Base-by-base conservation (phyloP, 1,139 yeast species). In the Scheffersomyces segobiensis region DNA sequence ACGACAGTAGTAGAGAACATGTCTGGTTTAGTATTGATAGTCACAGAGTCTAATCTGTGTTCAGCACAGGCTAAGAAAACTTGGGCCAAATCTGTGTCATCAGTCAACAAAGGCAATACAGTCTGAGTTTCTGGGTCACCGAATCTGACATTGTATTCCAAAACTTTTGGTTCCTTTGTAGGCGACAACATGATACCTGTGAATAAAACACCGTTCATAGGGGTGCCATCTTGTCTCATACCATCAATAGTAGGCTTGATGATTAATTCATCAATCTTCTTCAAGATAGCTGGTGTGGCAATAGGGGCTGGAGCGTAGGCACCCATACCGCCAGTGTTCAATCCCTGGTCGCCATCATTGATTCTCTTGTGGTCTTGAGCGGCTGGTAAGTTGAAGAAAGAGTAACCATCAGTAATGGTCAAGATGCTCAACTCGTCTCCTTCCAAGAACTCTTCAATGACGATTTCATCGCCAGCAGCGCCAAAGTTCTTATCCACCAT, bases 61-160 rank as follows among this genome's bases (percentile, higher is more conserved):
- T 95, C 97, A 55, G 96, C 97, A 66, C 97, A 90, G 54, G 98
- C 99, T 61, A 93, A 78, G 85, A 96, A 86, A 53, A 95, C 88
- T 73, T 93, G 92, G 51, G 97, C 96, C 69, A 96, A 83, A 76
- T 96, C 99, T 22, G 97, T 89, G 60, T 91, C 93, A 50, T 87
- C 86, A 20, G 88, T 76, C 63, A 96, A 81, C 69, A 96, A 82
- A 18, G 98, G 98, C 70, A 96, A 81, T 46, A 95, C 97, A 5
- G 98, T 91, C 79, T 96, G 99, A 50, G 98, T 95, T 78, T 96
- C 99, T 65, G 99, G 99, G 74, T 96, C 99, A 62, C 99, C 99
- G 67, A 96, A 96, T 77, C 99, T 87, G 56, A 95, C 98, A 67
- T 96, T 96, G 78, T 96, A 96, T 77, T 96, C 99, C 69, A 96